Evolutionary conservation across 192 early-diverging fungal species (phyloP), one percentile per base, ranked within the genome.

Genomic region (Coemansia sp.): DNA sequence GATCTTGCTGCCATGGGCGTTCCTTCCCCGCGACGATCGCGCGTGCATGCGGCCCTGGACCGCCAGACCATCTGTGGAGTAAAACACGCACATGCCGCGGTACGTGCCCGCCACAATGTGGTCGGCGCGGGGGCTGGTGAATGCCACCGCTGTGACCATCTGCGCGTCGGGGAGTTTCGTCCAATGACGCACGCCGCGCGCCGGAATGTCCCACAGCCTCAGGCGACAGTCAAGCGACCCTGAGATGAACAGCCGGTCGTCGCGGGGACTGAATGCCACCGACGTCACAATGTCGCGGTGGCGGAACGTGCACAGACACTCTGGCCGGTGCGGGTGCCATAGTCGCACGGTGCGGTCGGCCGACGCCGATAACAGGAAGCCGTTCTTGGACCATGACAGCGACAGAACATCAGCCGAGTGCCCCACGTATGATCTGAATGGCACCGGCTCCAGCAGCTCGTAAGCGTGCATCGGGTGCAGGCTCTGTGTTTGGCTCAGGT

Each of bases 11-110:
- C 89, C 88, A 64, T 90, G 89, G 3, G 86, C 74, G 43, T 89
- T 87, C 50, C 87, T 77, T 31, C 85, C 84, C 34, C 87, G 80
- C 13, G 88, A 77, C 34, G 79, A 87, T 58, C 87, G 81, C 38
- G 94, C 87, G 53, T 89, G 84, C 65, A 97, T 92, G 65, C 92
- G 94, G 18, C 94, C 95, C 69, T 92, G 91, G 66, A 95, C 95
- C 46, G 85, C 82, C 20, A 97, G 79, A 1, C 87, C 91, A 53
- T 91, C 88, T 8, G 89, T 89, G 43, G 94, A 90, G 80, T 94
- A 96, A 79, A 97, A 96, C 49, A 94, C 88, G 62, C 91, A 88
- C 61, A 89, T 84, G 10, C 95, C 95, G 40, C 82, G 81, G 70
- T 88, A 85, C 20, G 91, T 93, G 34, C 95, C 95, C 5, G 88